Percentiles rank a stretch among this genome's conserved stretches.
These are phyloP conservation scores for Yamadazyma paraphyllophila DNA, from an alignment of 805 yeast species.

Conservation along the genomic window DNA sequence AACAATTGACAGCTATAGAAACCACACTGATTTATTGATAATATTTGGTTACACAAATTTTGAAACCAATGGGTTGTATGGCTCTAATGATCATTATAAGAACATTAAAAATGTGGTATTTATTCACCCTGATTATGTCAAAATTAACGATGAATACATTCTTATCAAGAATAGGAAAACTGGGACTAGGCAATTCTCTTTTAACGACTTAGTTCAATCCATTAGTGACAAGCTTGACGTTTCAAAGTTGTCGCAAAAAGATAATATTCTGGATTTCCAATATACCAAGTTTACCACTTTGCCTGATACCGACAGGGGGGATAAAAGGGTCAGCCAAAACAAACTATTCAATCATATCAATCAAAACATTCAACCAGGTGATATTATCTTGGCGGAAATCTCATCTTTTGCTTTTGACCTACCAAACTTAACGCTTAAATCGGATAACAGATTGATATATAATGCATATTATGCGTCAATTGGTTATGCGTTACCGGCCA, in stretches of 20 bases:
- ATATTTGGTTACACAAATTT: conserved; percentile 61
- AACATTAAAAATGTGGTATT: conserved; percentile 29
- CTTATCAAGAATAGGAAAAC: conserved; percentile 19
- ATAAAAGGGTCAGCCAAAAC: conserved; percentile 21
- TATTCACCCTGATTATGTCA: conserved; percentile 42
- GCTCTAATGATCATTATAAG: conserved; percentile 15
- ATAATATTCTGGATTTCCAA: conserved; percentile 18
- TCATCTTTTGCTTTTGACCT: conserved; percentile 80
- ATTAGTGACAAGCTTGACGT: conserved; percentile 23
- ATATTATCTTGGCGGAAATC: conserved; percentile 75
- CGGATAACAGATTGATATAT: conserved; percentile 49
- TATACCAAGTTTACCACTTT: conserved; percentile 1
- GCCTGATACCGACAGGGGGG: not conserved
- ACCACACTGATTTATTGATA: conserved; percentile 63
- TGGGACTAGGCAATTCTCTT: conserved; percentile 26
- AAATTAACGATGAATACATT: conserved; percentile 29
- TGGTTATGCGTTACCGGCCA: conserved; percentile 85
- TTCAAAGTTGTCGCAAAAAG: conserved; percentile 11
- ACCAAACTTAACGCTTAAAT: conserved; percentile 64
- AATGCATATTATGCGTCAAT: conserved; percentile 83
- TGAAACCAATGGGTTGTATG: conserved; percentile 30
- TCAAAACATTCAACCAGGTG: conserved; percentile 52
- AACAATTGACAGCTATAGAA: conserved; percentile 25
- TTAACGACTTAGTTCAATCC: conserved; percentile 32
- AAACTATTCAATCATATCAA: conserved; percentile 37